Evolutionary conservation across 1,139 yeast species (phyloP).

Genomic region (Suhomyces anneliseae): DNA sequence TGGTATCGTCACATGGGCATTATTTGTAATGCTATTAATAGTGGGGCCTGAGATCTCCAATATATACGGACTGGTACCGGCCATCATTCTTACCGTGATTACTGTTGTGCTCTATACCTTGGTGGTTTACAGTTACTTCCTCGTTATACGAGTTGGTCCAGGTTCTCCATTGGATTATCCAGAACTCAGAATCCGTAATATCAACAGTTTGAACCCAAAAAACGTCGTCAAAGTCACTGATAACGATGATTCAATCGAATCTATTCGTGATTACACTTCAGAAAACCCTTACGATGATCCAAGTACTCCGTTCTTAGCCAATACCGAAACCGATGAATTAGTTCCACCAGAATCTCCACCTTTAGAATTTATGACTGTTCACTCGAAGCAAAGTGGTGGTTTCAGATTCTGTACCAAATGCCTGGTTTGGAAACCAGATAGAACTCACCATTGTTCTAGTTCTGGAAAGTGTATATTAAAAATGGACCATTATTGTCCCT

Average conservation of each 20-base stretch:
- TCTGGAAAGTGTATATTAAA: conserved; percentile 69
- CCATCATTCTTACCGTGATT: conserved; percentile 15
- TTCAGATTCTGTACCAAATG: conserved; percentile 73
- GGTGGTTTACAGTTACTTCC: conserved; percentile 46
- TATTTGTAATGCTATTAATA: conserved; percentile 18
- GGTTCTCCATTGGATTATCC: conserved; percentile 60
- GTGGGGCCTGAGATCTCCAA: conserved; percentile 14
- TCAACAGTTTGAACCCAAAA: conserved; percentile 10
- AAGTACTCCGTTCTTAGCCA: conserved; percentile 3
- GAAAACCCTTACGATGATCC: conserved; percentile 4
- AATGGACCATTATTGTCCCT: conserved; percentile 96
- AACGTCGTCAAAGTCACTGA: neutral
- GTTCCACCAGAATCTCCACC: conserved; percentile 31
- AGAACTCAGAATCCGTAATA: conserved; percentile 28
- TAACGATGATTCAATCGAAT: neutral
- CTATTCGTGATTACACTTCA: neutral
- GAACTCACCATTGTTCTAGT: conserved; percentile 85
- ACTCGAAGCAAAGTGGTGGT: conserved; percentile 19
- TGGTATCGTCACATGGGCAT: conserved; percentile 53
- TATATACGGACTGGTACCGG: conserved; percentile 7
- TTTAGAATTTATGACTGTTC: conserved; percentile 33
- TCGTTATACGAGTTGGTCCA: conserved; percentile 59
- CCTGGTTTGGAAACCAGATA: conserved; percentile 86
- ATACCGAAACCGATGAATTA: conserved; percentile 3
- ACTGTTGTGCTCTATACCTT: conserved; percentile 24